Evolutionary conservation across 1,139 yeast genomes (phyloP), one percentile per base, ranked within the genome.

Genomic region (Zygoascus sp.): DNA sequence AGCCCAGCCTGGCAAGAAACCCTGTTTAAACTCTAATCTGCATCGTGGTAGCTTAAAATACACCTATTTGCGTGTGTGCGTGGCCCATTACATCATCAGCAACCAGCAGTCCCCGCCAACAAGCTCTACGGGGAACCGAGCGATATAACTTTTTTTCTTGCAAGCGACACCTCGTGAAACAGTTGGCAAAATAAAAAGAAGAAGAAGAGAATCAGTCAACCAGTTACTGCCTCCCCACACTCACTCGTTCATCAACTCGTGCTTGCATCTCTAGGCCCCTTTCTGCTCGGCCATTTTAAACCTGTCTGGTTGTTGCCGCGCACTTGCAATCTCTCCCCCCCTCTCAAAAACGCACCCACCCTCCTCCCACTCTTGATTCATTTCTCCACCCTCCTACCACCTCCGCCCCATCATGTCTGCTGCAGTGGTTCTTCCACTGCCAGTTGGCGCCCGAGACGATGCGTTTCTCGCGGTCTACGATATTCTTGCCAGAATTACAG

Each of bases 391-490:
- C 39, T 20, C 2, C 16, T 21, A 16, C 25, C 25, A 20, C 25
- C n/a, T 21, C 41, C 9, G 22, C 28, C 8, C 15, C 22, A 36
- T n/a, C 45, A 42, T 42, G 45, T 42, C 45, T 27, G 42, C 48
- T 6, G 45, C 48, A 7, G 45, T 41, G 15, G 41, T 41, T 16
- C 40, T 42, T 8, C 46, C 49, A 13, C 13, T 45, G 41, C 48
- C 48, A 9, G 39, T 42, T 36, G 48, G 49, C 20, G 37, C 49
- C 6, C 36, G 35, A 19, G 56, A 54, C 42, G 52, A 52, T 41
- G 53, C 55, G 22, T 54, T 52, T 42, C 46, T 52, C 44, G 56
- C 58, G 10, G 48, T 54, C 23, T 47, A 51, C n/a, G 55, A 49
- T 22, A 47, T 49, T 4, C 45, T 53, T 35, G 21, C 44, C 28